Conservation (phyloP, 306 rosid genomes). For the Acacia crassicarpa region DNA sequence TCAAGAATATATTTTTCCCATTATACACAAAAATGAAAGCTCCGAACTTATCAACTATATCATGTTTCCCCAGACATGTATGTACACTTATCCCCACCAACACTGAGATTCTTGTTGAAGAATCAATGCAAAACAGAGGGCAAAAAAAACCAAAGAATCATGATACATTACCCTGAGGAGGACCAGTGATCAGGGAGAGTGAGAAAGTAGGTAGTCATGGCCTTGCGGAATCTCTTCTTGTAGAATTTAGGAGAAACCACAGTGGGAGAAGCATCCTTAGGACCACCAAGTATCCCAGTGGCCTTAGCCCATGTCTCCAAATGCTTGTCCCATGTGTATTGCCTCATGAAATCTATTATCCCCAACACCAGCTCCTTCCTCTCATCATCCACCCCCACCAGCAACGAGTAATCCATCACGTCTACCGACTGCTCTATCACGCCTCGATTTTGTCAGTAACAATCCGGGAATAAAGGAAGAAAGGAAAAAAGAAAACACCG, state of each 20-base stretch:
- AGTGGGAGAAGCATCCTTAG: conserved; percentile 60
- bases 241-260: conserved; percentile 63
- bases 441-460: neutral
- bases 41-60: neutral
- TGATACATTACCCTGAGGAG: conserved; percentile 26
- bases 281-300: conserved; percentile 69
- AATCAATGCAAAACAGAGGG: conserved; percentile 18
- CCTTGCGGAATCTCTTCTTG: conserved; percentile 74
- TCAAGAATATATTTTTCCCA: neutral
- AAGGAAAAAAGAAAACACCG: too few relatives aligned
- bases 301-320: conserved; percentile 79
- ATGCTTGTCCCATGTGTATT: conserved; percentile 83
- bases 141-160: neutral
- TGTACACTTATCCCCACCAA: conserved; percentile 37
- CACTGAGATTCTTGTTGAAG: conserved; percentile 21
- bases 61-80: conserved; percentile 25
- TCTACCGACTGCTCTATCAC: conserved; percentile 52
- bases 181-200: conserved; percentile 68
- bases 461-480: neutral
- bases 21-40: neutral
- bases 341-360: conserved; percentile 74
- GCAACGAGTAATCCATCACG: conserved; percentile 74
- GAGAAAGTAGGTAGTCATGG: conserved; percentile 69
- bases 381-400: conserved; percentile 75
- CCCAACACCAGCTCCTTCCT: conserved; percentile 70